phyloP scores from a whole-genome alignment of 2,329 filamentous ascomycete species.

The Cytospora piceicola region DNA sequence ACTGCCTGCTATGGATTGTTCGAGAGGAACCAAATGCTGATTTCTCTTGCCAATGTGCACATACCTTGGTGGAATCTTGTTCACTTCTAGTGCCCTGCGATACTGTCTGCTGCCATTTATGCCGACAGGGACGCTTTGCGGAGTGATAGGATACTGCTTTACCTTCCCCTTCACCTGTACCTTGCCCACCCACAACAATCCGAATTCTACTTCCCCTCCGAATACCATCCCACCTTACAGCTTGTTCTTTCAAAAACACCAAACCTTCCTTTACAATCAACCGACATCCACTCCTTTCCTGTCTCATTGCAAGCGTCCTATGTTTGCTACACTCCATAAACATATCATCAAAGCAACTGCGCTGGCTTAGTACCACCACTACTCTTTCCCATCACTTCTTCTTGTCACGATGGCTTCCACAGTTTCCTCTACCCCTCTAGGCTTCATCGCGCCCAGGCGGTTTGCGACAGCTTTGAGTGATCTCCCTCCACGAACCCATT shows the following conservation, averaged over 20 bases:
- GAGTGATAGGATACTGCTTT: not conserved
- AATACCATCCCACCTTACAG: slow-evolving; percentile 7
- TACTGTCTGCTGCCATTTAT: not conserved
- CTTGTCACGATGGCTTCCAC: slow-evolving; percentile 14
- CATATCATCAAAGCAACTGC: slow-evolving; percentile 13
- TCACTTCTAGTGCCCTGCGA: not conserved
- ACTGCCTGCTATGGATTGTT: not conserved
- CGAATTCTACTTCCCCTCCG: not conserved
- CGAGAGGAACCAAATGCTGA: not conserved
- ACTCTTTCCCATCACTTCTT: not conserved
- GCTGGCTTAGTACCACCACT: slow-evolving; percentile 10
- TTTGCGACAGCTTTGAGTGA: slow-evolving; percentile 7
- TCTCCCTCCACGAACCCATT: slow-evolving; percentile 6
- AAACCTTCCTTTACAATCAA: not conserved
- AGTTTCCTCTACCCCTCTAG: slow-evolving; percentile 39
- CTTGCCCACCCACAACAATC: no score
- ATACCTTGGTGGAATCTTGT: not conserved
- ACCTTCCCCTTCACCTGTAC: not conserved
- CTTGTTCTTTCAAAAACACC: slow-evolving; percentile 13
- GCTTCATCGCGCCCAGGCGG: slow-evolving; percentile 2
- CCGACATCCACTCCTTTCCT: not conserved
- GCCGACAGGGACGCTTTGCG: not conserved
- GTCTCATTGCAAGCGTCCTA: slow-evolving; percentile 12
- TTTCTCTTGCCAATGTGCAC: not conserved
- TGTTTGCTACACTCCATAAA: slow-evolving; percentile 15